Evolutionary conservation across 140 eudicot genomes (phyloP), one percentile per base, ranked within the genome.

Genomic region (Senecio squalidus): DNA sequence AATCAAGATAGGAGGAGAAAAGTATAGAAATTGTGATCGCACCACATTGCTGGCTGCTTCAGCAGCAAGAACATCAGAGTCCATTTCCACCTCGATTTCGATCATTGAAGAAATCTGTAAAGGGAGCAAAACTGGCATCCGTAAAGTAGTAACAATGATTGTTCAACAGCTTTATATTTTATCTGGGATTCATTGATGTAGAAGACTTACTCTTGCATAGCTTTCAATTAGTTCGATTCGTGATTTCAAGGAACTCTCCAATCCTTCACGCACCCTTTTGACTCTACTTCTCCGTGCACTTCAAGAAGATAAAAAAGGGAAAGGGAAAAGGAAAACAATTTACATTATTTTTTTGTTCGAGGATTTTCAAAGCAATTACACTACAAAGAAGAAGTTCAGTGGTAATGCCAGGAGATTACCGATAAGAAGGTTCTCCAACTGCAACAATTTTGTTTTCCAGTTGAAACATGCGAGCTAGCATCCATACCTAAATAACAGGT

Each of bases 81-180:
- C 95, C 95, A 92, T 79, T 74, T 92, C 96, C 62, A 92, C 99
- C 68, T 92, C 99, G 9, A 92, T 92, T 84, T 92, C 99, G 26
- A 92, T 87, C 93, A 92, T 88, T 16, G 99, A 92, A 55, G 99
- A 84, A 26, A 92, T 92, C 99, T 92, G 87, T 58, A 68, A 74
- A 44, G 39, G 18, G 18, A 21, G 66, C 7, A 68, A 26, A 44
- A 47, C 56, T 45, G 41, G 38, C 24, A 41, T 15, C 50, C 58
- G 58, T 15, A 9, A 48, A 26, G 17, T 33, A 50, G 45, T 44
- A 4, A 26, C 39, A 49, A 3, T 9, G n/a, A 62, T 67, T 16
- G 4, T 41, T 20, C 10, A 48, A 20, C 6, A 33, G 28, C 60
- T 6, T 55, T 14, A 14, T n/a, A 48, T 29, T 64, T 26, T 38